These are phyloP conservation scores for Aspergillus bridgeri DNA, from an alignment of 495 filamentous ascomycete genomes.

Conservation along the genomic window DNA sequence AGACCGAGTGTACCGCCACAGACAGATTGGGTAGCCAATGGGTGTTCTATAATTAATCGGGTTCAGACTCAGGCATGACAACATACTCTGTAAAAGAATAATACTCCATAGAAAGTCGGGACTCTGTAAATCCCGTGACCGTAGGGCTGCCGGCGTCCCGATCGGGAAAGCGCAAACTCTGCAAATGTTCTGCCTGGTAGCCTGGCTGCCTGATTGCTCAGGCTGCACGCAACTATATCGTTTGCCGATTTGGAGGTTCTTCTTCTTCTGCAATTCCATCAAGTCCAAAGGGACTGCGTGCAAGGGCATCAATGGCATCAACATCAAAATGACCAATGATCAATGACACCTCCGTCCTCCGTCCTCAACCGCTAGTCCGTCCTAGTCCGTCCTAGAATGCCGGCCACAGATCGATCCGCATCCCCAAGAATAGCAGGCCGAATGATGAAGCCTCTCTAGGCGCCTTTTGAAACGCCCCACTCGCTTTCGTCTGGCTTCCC, in stretches of 20 bases:
- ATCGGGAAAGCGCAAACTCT: neutral
- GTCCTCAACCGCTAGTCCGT: too few relatives aligned
- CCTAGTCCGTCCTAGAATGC: too few relatives aligned
- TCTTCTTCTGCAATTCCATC: too few relatives aligned
- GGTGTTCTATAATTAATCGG: neutral
- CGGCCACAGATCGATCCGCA: neutral
- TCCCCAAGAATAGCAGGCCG: slow-evolving; percentile 1
- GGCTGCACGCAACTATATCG: neutral
- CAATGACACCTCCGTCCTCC: too few relatives aligned
- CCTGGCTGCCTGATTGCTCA: neutral
- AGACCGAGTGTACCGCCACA: neutral
- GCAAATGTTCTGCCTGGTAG: neutral
- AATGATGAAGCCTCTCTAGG: slow-evolving; percentile 10
- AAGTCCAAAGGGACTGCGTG: too few relatives aligned
- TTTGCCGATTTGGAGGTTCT: too few relatives aligned
- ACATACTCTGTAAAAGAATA: too few relatives aligned
- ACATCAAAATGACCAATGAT: too few relatives aligned
- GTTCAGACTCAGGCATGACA: too few relatives aligned
- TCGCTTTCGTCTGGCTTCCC: slow-evolving; percentile 11
- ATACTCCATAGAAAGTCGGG: too few relatives aligned
- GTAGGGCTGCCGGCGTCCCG: neutral
- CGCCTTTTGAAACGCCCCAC: slow-evolving; percentile 21
- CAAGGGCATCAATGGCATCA: too few relatives aligned
- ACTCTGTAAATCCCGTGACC: neutral
- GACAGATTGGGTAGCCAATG: neutral